These are phyloP conservation scores for Paramecium tetraurelia DNA, from an alignment of 73 alveolate species.

Conservation along the genomic window DNA sequence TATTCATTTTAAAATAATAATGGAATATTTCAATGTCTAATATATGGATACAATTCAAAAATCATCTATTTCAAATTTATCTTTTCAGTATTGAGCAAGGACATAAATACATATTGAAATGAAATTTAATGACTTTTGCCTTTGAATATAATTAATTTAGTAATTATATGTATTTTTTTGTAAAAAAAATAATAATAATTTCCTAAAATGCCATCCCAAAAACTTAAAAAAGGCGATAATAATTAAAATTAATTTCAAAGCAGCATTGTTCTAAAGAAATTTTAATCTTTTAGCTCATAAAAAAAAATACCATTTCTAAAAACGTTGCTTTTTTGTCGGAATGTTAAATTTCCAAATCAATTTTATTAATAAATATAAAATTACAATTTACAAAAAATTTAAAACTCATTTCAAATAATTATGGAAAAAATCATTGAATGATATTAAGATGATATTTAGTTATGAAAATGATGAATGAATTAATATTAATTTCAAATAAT, in stretches of 20 bases:
- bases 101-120: no score
- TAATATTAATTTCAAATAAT: neutral
- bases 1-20: neutral
- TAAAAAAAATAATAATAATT: no score
- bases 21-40: neutral
- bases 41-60: neutral
- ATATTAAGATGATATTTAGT: neutral
- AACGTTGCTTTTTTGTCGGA: no score
- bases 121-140: neutral
- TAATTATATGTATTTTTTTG: neutral
- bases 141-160: neutral
- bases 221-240: neutral
- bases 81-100: no score
- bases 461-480: neutral
- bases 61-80: neutral
- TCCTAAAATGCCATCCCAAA: neutral
- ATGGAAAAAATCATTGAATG: no score
- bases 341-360: no score
- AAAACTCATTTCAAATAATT: neutral
- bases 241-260: no score
- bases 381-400: no score
- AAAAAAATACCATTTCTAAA: neutral
- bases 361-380: no score
- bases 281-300: neutral
- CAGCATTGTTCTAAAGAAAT: no score